These are phyloP conservation scores for Ophiosphaerella narmari DNA, from an alignment of 2,329 filamentous ascomycete genomes.

Conservation along the genomic window DNA sequence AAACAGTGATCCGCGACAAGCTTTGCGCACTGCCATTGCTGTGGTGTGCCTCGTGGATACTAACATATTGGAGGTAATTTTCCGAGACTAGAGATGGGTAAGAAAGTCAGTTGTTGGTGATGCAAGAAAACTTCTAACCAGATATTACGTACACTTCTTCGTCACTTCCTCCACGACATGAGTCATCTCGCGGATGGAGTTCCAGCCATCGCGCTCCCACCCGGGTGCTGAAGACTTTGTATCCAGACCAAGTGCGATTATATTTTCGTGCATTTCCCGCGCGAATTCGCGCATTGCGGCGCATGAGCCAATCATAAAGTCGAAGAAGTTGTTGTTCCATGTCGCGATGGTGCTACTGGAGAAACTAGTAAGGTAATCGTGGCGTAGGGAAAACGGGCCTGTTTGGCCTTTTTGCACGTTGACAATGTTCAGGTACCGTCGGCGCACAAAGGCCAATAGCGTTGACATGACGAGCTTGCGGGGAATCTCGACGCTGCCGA, in stretches of 20 bases:
- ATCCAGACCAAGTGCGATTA: slow-evolving; percentile 3
- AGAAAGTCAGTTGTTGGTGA: no score
- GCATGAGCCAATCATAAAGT: slow-evolving; percentile 10
- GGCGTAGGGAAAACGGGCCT: not conserved
- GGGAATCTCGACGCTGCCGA: slow-evolving; percentile 2
- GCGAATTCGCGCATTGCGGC: slow-evolving; percentile 10
- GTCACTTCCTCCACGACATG: not conserved
- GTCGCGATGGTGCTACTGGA: slow-evolving; percentile 6
- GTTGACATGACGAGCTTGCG: slow-evolving; percentile 7
- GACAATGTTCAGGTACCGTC: slow-evolving; percentile 9
- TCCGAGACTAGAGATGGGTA: not conserved
- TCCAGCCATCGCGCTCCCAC: slow-evolving; percentile 14
- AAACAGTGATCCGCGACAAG: slow-evolving; percentile 5
- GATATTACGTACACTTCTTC: no score
- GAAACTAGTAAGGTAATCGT: slow-evolving; percentile 10
- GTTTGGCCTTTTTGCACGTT: slow-evolving; percentile 5
- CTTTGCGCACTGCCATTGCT: slow-evolving; percentile 8
- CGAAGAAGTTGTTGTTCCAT: slow-evolving; percentile 8
- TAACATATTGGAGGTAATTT: slow-evolving; percentile 9
- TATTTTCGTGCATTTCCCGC: slow-evolving; percentile 10
- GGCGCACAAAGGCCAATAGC: slow-evolving; percentile 6
- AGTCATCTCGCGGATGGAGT: slow-evolving; percentile 2
- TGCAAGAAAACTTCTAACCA: no score
- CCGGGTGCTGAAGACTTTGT: not conserved
- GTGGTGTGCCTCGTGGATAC: slow-evolving; percentile 12